Conservation (phyloP, 306 rosid species). For the Vigna angularis region DNA sequence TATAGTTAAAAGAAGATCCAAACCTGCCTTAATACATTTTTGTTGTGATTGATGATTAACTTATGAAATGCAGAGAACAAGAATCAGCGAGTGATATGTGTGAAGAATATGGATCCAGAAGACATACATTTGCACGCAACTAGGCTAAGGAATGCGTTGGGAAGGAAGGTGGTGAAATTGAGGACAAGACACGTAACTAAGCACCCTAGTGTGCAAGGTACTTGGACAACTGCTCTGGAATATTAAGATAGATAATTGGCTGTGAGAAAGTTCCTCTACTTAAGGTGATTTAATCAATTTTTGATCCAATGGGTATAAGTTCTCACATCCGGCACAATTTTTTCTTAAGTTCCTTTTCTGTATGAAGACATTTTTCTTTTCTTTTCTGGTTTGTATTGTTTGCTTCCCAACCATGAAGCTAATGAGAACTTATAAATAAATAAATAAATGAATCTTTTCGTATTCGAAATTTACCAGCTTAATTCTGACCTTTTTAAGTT, state of each 20-base stretch:
- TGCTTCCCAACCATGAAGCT: conserved; percentile 6
- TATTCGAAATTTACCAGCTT: background rate
- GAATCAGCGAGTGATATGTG: conserved; percentile 77
- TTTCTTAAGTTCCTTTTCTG: too few species aligned
- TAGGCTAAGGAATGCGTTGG: conserved; percentile 83
- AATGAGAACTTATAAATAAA: background rate
- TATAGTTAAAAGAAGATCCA: background rate
- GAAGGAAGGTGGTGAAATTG: conserved; percentile 91
- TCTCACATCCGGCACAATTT: conserved; percentile 8
- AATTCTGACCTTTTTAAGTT: background rate
- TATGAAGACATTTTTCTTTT: too few species aligned
- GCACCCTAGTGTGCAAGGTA: conserved; percentile 93
- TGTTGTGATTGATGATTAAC: conserved; percentile 23
- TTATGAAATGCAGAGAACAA: conserved; percentile 65
- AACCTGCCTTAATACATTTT: background rate
- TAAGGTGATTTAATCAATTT: background rate
- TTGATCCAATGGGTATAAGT: conserved; percentile 8
- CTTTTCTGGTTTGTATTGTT: background rate
- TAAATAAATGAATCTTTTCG: background rate
- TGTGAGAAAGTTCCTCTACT: conserved; percentile 34
- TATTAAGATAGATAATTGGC: conserved; percentile 50
- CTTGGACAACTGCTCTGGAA: conserved; percentile 82
- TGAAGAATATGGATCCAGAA: conserved; percentile 86
- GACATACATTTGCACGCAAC: conserved; percentile 69
- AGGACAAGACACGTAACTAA: conserved; percentile 85